Conservation (phyloP, 2,329 filamentous ascomycete genomes). For the Colletotrichum falcatum region DNA sequence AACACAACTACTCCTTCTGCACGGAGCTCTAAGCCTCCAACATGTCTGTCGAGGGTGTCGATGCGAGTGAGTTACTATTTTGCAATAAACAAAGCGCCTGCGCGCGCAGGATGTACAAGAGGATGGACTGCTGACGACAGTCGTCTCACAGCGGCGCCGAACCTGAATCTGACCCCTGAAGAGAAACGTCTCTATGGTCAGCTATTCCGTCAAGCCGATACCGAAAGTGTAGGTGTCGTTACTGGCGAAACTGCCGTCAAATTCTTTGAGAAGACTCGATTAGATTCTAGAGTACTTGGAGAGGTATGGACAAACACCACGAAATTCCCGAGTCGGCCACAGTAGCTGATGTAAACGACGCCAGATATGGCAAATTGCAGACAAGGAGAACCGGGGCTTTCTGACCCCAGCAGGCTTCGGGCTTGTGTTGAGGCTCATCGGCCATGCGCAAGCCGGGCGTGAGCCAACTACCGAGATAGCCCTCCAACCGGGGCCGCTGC, state of each 20-base stretch:
- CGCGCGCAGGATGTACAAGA: neutral
- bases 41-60: slow-evolving; percentile 39
- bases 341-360: slow-evolving; percentile 23
- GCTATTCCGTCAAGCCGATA: slow-evolving; percentile 93
- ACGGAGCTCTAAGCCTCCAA: slow-evolving; percentile 17
- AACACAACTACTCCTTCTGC: neutral
- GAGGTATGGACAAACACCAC: slow-evolving; percentile 69
- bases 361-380: slow-evolving; percentile 99
- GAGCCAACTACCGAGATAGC: slow-evolving; percentile 86
- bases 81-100: neutral
- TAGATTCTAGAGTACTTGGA: slow-evolving; percentile 87
- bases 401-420: slow-evolving; percentile 94
- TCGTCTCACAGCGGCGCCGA: slow-evolving; percentile 64
- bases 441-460: slow-evolving; percentile 90
- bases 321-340: neutral
- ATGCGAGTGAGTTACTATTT: slow-evolving; percentile 33
- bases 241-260: slow-evolving; percentile 96
- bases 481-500: slow-evolving; percentile 86
- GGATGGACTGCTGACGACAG: slow-evolving; percentile 25
- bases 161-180: slow-evolving; percentile 87
- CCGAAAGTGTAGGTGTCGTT: slow-evolving; percentile 90
- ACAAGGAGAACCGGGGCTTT: slow-evolving; percentile 95
- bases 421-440: slow-evolving; percentile 92
- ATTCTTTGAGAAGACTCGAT: slow-evolving; percentile 96
- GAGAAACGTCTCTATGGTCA: slow-evolving; percentile 95